Evolutionary conservation across 306 rosid species (phyloP), one percentile per base, ranked within the genome.

Genomic region (Ormosia emarginata): DNA sequence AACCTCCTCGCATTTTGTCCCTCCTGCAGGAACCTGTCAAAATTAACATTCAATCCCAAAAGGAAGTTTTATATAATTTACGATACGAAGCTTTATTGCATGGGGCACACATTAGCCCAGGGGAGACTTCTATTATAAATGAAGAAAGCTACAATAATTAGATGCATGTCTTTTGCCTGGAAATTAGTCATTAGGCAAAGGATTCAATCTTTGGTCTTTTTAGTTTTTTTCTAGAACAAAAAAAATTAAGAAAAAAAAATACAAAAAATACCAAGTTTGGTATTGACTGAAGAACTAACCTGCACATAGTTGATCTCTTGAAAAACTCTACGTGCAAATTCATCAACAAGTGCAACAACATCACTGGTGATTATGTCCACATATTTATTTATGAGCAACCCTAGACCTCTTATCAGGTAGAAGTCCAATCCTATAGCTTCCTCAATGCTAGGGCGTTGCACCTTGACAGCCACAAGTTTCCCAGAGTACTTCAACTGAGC

Each of bases 271-370:
- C 33, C 55, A 56, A 57, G 32, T 79, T 73, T 43, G 68, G 32
- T 24, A 49, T 30, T 4, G 52, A 46, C 72, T 75, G 63, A 63
- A 88, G 75, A 75, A 86, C 84, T 76, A 78, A 93, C 98, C 98
- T 95, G 98, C 72, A 95, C 99, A 85, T 93, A 95, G 89, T 95
- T 95, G 74, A 95, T 98, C 87, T 95, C 99, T 80, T 95, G 98
- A 85, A 90, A 95, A 68, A 95, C 99, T 88, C 97, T 89, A 68
- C 87, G 74, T 2, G 98, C 99, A 81, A 95, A 95, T 88, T 95
- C 99, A 46, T 95, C 99, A 61, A 93, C 79, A 74, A 93, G 92
- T 47, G 94, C 95, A 81, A 95, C 91, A 74, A 91, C 97, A 83
- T 95, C 98, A 47, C 89, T 93, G 71, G 95, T 80, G 77, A 95